phyloP scores from a whole-genome alignment of 768 basidiomycete species.

The Macrocybe gigantea region DNA sequence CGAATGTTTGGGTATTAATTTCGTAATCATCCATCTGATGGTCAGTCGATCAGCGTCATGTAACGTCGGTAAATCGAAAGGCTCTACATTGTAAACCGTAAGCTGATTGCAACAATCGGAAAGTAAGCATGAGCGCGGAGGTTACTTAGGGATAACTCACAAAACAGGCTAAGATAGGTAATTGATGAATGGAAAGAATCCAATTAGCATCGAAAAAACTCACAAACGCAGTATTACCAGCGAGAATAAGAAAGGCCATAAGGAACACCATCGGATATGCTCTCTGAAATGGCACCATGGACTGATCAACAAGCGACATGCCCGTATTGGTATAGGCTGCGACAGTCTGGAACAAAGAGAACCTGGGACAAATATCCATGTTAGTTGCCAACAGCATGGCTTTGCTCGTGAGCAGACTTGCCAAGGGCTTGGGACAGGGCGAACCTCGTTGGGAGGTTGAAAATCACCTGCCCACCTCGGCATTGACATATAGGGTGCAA shows the following conservation, averaged over 20 bases:
- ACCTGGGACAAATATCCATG: slow-evolving; percentile 41
- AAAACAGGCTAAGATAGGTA: slow-evolving; percentile 64
- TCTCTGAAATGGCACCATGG: slow-evolving; percentile 86
- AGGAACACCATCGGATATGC: slow-evolving; percentile 79
- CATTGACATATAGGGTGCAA: slow-evolving; percentile 75
- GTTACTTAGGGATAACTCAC: slow-evolving; percentile 41
- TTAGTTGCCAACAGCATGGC: not conserved
- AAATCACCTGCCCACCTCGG: slow-evolving; percentile 57
- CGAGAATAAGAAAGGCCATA: slow-evolving; percentile 72
- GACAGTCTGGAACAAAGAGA: slow-evolving; percentile 76
- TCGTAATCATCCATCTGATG: slow-evolving; percentile 67
- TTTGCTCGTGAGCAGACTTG: slow-evolving; percentile 53
- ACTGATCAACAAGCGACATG: slow-evolving; percentile 79
- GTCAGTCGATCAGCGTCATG: slow-evolving; percentile 5
- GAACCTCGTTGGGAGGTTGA: slow-evolving; percentile 44
- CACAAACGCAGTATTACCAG: slow-evolving; percentile 92
- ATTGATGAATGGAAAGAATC: slow-evolving; percentile 2
- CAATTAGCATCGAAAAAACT: slow-evolving; percentile 27
- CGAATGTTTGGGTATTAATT: slow-evolving; percentile 52
- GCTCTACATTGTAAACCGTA: slow-evolving; percentile 81
- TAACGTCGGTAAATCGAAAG: not conserved
- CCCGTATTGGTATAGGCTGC: slow-evolving; percentile 91
- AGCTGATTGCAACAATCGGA: slow-evolving; percentile 28
- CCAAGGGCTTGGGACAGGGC: slow-evolving; percentile 36
- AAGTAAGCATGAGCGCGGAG: not conserved